Conservation (phyloP, 768 basidiomycete species). For the Boletus reticulatus region DNA sequence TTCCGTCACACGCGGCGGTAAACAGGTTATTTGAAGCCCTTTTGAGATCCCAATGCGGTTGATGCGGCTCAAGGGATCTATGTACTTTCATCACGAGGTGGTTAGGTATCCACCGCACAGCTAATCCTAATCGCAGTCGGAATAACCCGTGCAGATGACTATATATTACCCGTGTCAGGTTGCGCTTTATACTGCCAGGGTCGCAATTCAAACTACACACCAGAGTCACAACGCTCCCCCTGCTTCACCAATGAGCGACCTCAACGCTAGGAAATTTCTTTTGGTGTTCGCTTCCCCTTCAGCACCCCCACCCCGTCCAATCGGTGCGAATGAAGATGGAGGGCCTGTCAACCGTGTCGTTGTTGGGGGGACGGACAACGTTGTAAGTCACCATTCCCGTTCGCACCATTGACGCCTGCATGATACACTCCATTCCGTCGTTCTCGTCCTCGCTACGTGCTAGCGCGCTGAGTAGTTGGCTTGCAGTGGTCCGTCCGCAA, state of each 20-base stretch:
- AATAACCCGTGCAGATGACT: not conserved
- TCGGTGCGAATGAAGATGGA: not conserved
- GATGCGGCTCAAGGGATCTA: too few relatives aligned
- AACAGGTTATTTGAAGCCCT: too few relatives aligned
- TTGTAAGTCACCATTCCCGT: not conserved
- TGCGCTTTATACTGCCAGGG: not conserved
- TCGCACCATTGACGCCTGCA: not conserved
- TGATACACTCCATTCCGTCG: not conserved
- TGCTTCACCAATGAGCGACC: not conserved
- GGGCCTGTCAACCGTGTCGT: not conserved
- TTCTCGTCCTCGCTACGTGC: not conserved
- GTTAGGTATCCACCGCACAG: too few relatives aligned
- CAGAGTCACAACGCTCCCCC: not conserved
- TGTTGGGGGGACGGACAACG: not conserved
- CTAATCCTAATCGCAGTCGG: not conserved
- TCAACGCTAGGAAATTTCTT: not conserved
- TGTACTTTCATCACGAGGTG: too few relatives aligned
- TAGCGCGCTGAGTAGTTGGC: not conserved
- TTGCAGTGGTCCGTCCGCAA: not conserved
- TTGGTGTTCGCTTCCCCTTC: not conserved
- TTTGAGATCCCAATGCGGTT: too few relatives aligned
- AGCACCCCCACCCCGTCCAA: not conserved
- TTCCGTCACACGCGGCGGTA: too few relatives aligned
- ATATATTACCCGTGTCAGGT: not conserved
- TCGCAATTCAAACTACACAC: not conserved